Percentiles rank a stretch among this genome's conserved stretches.
These are phyloP conservation scores for Blastobotrys illinoisensis DNA, from an alignment of 1,139 yeast species.

Conservation along the genomic window DNA sequence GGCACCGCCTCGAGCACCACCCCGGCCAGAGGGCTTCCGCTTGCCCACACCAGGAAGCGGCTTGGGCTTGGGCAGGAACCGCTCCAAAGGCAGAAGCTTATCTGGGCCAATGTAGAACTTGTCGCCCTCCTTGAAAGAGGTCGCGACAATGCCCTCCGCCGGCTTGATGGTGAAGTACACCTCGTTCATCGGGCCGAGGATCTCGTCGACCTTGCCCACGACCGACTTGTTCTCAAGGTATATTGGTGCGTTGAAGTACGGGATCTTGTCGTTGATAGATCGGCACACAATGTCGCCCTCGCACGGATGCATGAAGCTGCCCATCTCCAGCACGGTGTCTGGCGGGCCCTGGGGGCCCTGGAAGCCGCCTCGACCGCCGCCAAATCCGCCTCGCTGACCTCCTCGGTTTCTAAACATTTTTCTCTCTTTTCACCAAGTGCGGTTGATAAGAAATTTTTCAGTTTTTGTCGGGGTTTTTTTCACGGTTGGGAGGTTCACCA, in stretches of 20 bases:
- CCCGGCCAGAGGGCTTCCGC: slow-evolving; percentile 52
- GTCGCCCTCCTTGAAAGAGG: slow-evolving; percentile 91
- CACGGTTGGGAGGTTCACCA: not conserved
- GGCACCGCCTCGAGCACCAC: slow-evolving; percentile 40
- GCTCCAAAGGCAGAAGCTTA: slow-evolving; percentile 88
- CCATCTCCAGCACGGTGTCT: slow-evolving; percentile 88
- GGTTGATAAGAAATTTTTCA: not conserved
- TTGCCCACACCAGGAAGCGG: slow-evolving; percentile 67
- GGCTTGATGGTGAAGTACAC: slow-evolving; percentile 95
- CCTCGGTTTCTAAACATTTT: slow-evolving; percentile 39
- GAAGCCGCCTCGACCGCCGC: slow-evolving; percentile 55
- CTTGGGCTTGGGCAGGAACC: slow-evolving; percentile 92
- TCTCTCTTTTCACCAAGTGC: not conserved
- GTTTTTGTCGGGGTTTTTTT: slow-evolving; percentile 1
- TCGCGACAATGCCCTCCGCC: slow-evolving; percentile 90
- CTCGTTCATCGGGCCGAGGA: slow-evolving; percentile 94
- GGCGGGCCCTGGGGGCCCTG: slow-evolving; percentile 81
- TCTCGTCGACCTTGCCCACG: slow-evolving; percentile 97
- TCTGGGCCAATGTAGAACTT: slow-evolving; percentile 94
- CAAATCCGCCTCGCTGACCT: slow-evolving; percentile 42
- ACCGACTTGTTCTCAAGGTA: slow-evolving; percentile 88
- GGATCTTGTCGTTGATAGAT: slow-evolving; percentile 87
- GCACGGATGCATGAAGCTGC: slow-evolving; percentile 83
- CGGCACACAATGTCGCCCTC: slow-evolving; percentile 98
- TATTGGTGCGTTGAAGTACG: slow-evolving; percentile 98